These are phyloP conservation scores for Xylaria nigripes DNA, from an alignment of 495 filamentous ascomycete genomes.

Conservation along the genomic window DNA sequence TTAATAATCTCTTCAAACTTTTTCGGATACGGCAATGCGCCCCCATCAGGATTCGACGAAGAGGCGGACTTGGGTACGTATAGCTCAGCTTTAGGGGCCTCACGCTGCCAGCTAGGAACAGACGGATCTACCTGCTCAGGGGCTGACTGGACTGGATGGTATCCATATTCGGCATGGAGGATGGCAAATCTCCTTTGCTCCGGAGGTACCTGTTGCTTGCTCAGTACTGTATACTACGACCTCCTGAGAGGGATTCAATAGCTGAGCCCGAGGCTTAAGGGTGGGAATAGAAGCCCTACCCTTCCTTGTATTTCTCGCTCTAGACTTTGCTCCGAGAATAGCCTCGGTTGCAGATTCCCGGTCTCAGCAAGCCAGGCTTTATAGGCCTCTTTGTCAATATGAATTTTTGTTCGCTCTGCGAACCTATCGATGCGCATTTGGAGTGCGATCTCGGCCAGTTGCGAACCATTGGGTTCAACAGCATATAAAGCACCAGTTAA, in stretches of 20 bases:
- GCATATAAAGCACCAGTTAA: slow-evolving; percentile 3
- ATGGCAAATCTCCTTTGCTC: slow-evolving; percentile 21
- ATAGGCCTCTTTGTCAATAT: slow-evolving; percentile 31
- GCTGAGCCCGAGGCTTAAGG: not conserved
- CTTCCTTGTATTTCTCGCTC: slow-evolving; percentile 14
- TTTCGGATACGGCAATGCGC: slow-evolving; percentile 62
- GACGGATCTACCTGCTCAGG: slow-evolving; percentile 9
- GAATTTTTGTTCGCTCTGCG: slow-evolving; percentile 27
- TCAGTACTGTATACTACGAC: not conserved
- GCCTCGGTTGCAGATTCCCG: slow-evolving; percentile 9
- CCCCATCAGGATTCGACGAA: slow-evolving; percentile 18
- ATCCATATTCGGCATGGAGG: slow-evolving; percentile 20
- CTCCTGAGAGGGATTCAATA: not conserved
- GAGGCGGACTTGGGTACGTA: slow-evolving; percentile 19
- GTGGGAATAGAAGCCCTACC: slow-evolving; percentile 5
- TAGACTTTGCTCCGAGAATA: slow-evolving; percentile 19
- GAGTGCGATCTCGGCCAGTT: slow-evolving; percentile 27
- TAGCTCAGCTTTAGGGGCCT: slow-evolving; percentile 37
- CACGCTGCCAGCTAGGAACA: slow-evolving; percentile 36
- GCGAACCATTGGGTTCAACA: slow-evolving; percentile 11
- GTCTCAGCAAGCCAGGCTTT: slow-evolving; percentile 23
- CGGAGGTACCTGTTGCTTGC: slow-evolving; percentile 13
- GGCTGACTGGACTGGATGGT: slow-evolving; percentile 10
- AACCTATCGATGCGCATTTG: slow-evolving; percentile 40
- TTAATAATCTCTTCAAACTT: slow-evolving; percentile 86